A percentile compares a stretch with the other conserved stretches of the same genome.
phyloP scores from a whole-genome alignment of 1,284 basidiomycete genomes.

The Xerocomus amazonicus region DNA sequence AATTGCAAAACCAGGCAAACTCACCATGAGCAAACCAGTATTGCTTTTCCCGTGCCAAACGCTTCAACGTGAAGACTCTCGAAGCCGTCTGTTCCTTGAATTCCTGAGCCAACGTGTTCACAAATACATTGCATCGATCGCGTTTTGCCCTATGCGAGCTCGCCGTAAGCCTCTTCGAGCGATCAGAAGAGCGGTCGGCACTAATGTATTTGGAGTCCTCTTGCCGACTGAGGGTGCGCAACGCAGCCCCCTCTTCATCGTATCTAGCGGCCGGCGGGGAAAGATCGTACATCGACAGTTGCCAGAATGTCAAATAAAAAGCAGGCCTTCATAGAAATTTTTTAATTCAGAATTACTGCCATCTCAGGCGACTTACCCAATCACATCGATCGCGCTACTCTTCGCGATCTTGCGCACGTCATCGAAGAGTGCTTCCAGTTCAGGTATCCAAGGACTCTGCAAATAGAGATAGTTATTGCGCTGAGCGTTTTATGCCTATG shows the following conservation, averaged over 20 bases:
- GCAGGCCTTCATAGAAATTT: constrained; percentile 54
- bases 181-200: constrained; percentile 65
- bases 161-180: constrained; percentile 52
- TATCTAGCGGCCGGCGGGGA: constrained; percentile 66
- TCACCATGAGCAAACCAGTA: constrained; percentile 84
- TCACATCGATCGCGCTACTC: constrained; percentile 55
- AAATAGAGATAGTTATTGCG: constrained; percentile 13
- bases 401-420: constrained; percentile 68
- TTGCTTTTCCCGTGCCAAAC: constrained; percentile 76
- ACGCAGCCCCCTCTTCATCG: constrained; percentile 60
- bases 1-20: constrained; percentile 18
- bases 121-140: constrained; percentile 58
- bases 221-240: constrained; percentile 56
- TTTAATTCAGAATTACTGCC: constrained; percentile 6
- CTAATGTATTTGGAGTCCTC: constrained; percentile 56
- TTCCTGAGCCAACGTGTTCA: constrained; percentile 58
- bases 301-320: constrained; percentile 95
- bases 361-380: constrained; percentile 55
- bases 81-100: constrained; percentile 73
- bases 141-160: constrained; percentile 55
- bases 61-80: constrained; percentile 70
- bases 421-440: constrained; percentile 65
- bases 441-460: constrained; percentile 74
- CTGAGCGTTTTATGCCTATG: constrained; percentile 1
- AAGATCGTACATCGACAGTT: constrained; percentile 86